These are phyloP conservation scores for Platismatia glauca DNA, from an alignment of 495 filamentous ascomycete species.

Conservation along the genomic window DNA sequence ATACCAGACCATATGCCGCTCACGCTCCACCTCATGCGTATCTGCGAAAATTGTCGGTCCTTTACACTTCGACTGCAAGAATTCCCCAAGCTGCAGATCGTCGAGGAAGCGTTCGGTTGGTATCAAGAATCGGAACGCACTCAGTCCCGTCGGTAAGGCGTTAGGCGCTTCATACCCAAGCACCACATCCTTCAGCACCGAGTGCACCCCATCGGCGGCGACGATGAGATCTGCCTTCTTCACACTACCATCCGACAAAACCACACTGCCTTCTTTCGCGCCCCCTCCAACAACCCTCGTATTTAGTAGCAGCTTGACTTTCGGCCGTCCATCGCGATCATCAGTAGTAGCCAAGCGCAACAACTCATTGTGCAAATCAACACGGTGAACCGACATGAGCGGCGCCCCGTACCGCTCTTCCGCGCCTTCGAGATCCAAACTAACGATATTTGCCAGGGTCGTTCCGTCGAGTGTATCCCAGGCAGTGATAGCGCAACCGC, in stretches of 20 bases:
- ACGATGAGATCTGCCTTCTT: constrained; percentile 38
- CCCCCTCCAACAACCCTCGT: constrained; percentile 23
- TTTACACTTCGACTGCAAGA: constrained; percentile 16
- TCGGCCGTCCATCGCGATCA: constrained; percentile 19
- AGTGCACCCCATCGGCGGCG: constrained; percentile 44
- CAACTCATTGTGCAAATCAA: constrained; percentile 43
- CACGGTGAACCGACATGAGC: constrained; percentile 38
- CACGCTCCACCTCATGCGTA: constrained; percentile 5
- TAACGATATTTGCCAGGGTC: constrained; percentile 23
- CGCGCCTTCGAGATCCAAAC: constrained; percentile 20
- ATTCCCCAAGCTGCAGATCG: constrained; percentile 22
- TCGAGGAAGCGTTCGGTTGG: constrained; percentile 26
- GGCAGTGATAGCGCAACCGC: constrained; percentile 17
- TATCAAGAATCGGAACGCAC: constrained; percentile 34
- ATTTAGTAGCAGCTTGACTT: constrained; percentile 26
- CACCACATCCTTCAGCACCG: constrained; percentile 25
- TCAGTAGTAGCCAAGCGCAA: constrained; percentile 27
- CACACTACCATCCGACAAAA: constrained; percentile 29
- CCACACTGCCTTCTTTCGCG: constrained; percentile 30
- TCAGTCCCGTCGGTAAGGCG: constrained; percentile 11
- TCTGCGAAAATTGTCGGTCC: constrained; percentile 21
- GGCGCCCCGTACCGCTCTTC: constrained; percentile 15
- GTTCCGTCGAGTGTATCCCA: constrained; percentile 26
- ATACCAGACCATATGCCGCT: constrained; percentile 32
- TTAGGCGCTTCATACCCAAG: constrained; percentile 19